phyloP scores from a whole-genome alignment of 768 basidiomycete genomes.

The Saitozyma sp. region DNA sequence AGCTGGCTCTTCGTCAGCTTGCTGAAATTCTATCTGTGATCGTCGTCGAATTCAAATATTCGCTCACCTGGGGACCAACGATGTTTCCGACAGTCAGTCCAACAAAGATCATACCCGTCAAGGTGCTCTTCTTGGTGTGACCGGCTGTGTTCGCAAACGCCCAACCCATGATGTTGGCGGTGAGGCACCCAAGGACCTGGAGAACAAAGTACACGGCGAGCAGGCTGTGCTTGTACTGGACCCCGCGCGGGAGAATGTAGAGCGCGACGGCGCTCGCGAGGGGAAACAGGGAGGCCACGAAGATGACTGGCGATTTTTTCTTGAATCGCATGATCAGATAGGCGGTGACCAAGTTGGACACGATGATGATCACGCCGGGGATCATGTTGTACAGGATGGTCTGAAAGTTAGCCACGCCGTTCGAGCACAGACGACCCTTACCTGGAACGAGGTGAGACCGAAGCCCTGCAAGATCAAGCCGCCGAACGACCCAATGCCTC shows the following conservation, averaged over 20 bases:
- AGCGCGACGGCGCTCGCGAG: conserved; percentile 29
- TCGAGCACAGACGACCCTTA: conserved; percentile 31
- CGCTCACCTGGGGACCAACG: conserved; percentile 25
- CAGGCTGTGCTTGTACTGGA: conserved; percentile 15
- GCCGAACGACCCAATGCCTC: conserved; percentile 57
- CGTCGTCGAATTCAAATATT: no score
- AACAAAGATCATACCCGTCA: conserved; percentile 28
- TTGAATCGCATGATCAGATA: conserved; percentile 42
- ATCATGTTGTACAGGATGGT: no score
- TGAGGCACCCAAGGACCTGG: conserved; percentile 28
- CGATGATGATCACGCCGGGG: conserved; percentile 55
- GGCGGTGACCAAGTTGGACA: conserved; percentile 53
- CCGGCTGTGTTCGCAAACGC: conserved; percentile 25
- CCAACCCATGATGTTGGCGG: conserved; percentile 32
- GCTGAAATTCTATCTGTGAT: no score
- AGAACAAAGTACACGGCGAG: conserved; percentile 37
- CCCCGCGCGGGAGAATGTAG: conserved; percentile 25
- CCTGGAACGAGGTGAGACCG: conserved; percentile 51
- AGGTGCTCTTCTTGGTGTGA: conserved; percentile 36
- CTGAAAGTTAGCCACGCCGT: conserved; percentile 15
- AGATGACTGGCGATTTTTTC: conserved; percentile 26
- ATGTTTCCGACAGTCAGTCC: conserved; percentile 31
- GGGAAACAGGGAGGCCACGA: conserved; percentile 24
- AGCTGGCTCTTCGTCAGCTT: no score
- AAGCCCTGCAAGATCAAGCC: conserved; percentile 57